phyloP scores from a whole-genome alignment of 2,329 filamentous ascomycete genomes.

The Clonostachys byssicola region DNA sequence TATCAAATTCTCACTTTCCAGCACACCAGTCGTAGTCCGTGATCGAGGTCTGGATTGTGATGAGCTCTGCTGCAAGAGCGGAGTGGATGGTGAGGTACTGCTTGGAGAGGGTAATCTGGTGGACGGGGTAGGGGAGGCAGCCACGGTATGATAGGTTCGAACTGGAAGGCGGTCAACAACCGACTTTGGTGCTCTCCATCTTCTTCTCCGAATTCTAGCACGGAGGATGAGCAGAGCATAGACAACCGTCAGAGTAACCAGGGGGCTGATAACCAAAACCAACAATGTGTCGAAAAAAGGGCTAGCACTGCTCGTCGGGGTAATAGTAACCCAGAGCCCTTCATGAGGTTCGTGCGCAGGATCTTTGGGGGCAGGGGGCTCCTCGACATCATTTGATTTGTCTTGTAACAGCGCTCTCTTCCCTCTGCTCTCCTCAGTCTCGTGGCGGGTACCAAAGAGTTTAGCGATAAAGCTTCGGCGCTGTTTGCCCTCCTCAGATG shows the following conservation, averaged over 20 bases:
- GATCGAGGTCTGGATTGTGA: slow-evolving; percentile 57
- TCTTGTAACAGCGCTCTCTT: too few relatives aligned
- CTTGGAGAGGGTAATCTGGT: slow-evolving; percentile 58
- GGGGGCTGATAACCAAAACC: slow-evolving; percentile 91
- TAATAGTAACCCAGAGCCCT: slow-evolving; percentile 94
- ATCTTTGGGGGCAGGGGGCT: slow-evolving; percentile 9
- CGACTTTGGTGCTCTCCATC: slow-evolving; percentile 97
- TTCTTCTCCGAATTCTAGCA: slow-evolving; percentile 79
- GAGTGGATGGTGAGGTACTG: slow-evolving; percentile 70
- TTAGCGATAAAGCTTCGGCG: slow-evolving; percentile 33
- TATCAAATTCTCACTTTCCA: slow-evolving; percentile 41
- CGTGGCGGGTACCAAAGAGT: slow-evolving; percentile 41
- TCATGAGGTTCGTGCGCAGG: slow-evolving; percentile 39
- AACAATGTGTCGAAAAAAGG: slow-evolving; percentile 95
- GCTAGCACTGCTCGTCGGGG: slow-evolving; percentile 81
- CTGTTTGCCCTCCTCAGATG: slow-evolving; percentile 4
- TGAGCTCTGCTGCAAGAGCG: slow-evolving; percentile 62
- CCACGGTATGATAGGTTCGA: slow-evolving; percentile 87
- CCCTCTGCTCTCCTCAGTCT: slow-evolving; percentile 2
- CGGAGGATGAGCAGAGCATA: slow-evolving; percentile 85
- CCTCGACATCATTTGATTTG: slow-evolving; percentile 3
- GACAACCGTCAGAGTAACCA: slow-evolving; percentile 89
- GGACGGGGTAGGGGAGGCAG: slow-evolving; percentile 50
- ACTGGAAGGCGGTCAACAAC: slow-evolving; percentile 94
- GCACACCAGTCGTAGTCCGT: slow-evolving; percentile 58